Evolutionary conservation across 2,329 filamentous ascomycete genomes (phyloP).

Genomic region (Rachicladosporium sp.): DNA sequence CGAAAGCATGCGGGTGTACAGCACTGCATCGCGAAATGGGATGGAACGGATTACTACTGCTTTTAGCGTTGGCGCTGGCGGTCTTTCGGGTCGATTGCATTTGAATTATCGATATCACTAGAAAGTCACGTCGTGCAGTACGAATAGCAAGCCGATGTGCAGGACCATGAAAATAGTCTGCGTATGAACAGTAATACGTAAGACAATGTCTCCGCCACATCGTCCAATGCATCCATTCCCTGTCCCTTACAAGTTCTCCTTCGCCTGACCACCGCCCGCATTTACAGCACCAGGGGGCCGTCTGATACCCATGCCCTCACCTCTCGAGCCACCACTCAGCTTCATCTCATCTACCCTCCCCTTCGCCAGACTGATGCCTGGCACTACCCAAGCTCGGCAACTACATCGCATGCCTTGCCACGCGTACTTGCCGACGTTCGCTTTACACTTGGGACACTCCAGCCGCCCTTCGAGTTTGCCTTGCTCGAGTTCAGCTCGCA

Average conservation of each 20-base stretch:
- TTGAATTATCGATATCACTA: too few species aligned
- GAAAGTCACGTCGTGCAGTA: too few species aligned
- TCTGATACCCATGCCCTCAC: constrained; percentile 22
- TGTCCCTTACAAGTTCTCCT: too few species aligned
- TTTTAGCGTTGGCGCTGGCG: constrained; percentile 17
- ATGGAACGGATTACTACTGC: not conserved
- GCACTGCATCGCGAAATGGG: not conserved
- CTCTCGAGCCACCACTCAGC: constrained; percentile 8
- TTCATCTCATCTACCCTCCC: constrained; percentile 64
- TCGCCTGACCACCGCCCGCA: constrained; percentile 2
- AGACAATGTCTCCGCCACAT: too few species aligned
- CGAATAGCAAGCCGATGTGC: too few species aligned
- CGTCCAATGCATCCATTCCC: too few species aligned
- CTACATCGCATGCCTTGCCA: constrained; percentile 94
- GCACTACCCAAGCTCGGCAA: constrained; percentile 81
- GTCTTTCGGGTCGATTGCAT: constrained; percentile 1
- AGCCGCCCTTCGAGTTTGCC: constrained; percentile 75
- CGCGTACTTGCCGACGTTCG: constrained; percentile 81
- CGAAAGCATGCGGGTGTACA: not conserved
- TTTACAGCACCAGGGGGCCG: constrained; percentile 16
- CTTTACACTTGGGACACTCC: constrained; percentile 72
- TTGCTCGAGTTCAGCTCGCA: constrained; percentile 73
- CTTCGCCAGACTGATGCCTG: constrained; percentile 75
- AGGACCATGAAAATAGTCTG: too few species aligned
- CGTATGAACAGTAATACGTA: too few species aligned